Percentiles rank a stretch among this genome's conserved stretches.
phyloP scores from a whole-genome alignment of 371 early-diverging fungal species.

The Mitosporidium daphniae region DNA sequence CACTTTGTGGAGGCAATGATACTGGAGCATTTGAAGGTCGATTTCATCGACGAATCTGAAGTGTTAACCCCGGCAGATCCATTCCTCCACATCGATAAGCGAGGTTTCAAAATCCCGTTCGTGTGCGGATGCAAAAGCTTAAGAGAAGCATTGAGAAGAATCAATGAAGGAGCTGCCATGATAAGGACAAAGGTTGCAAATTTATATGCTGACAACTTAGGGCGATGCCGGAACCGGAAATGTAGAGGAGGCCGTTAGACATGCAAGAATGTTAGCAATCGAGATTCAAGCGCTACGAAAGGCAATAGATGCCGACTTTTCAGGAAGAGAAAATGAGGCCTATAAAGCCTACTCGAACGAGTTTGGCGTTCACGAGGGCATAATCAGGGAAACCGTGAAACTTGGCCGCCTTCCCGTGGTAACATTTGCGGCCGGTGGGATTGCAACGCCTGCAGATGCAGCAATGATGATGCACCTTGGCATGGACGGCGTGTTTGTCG shows the following conservation, averaged over 20 bases:
- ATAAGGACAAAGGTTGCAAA: conserved; percentile 36
- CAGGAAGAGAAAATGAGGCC: conserved; percentile 14
- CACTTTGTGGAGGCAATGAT: conserved; percentile 88
- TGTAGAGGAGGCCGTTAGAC: conserved; percentile 72
- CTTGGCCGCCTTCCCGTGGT: conserved; percentile 72
- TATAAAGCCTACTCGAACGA: conserved; percentile 55
- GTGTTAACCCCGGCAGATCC: conserved; percentile 79
- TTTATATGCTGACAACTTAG: conserved; percentile 3
- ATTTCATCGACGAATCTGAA: conserved; percentile 83
- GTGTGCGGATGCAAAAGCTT: conserved; percentile 78
- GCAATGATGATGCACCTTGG: conserved; percentile 43
- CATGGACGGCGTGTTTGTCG: conserved; percentile 58
- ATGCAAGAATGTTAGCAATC: conserved; percentile 37
- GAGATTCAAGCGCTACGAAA: conserved; percentile 27
- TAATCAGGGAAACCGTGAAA: conserved; percentile 45
- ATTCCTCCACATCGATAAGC: conserved; percentile 56
- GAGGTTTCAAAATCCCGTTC: conserved; percentile 51
- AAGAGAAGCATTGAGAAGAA: conserved; percentile 74
- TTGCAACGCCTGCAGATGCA: conserved; percentile 79
- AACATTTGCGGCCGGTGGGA: conserved; percentile 84
- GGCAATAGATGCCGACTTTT: conserved; percentile 15
- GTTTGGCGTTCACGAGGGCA: conserved; percentile 42
- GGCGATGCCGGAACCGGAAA: conserved; percentile 88
- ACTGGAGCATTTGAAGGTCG: conserved; percentile 46
- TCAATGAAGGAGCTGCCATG: conserved; percentile 81